Conservation (phyloP, 2,329 filamentous ascomycete genomes). For the Xylaria arbuscula region DNA sequence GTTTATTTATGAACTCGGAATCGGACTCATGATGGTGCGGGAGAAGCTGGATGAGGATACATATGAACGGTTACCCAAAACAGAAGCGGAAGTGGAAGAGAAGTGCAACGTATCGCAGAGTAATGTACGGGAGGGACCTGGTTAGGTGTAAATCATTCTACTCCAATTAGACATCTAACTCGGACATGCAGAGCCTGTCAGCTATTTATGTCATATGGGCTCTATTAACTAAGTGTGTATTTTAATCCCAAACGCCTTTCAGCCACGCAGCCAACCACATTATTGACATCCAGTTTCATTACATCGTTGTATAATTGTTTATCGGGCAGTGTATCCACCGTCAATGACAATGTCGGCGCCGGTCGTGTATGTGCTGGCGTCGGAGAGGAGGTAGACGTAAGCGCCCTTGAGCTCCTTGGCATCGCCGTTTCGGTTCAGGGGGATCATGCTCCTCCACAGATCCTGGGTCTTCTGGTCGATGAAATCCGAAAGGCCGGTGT, state of each 20-base stretch:
- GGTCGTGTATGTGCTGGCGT: conserved; percentile 80
- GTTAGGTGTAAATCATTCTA: conserved; percentile 12
- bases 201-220: conserved; percentile 9
- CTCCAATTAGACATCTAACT: conserved; percentile 18
- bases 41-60: background rate
- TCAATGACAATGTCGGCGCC: conserved; percentile 77
- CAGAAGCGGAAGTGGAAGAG: background rate
- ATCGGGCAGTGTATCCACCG: conserved; percentile 67
- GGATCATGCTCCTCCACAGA: conserved; percentile 51
- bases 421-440: conserved; percentile 65
- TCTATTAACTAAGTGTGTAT: background rate
- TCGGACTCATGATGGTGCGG: background rate
- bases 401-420: conserved; percentile 76
- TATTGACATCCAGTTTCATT: conserved; percentile 8
- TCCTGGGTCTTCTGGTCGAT: conserved; percentile 47
- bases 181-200: background rate
- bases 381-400: conserved; percentile 79
- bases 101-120: background rate
- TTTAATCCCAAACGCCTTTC: conserved; percentile 28
- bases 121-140: background rate
- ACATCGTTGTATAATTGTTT: conserved; percentile 31
- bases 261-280: conserved; percentile 1
- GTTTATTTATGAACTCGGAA: background rate
- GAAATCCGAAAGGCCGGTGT: conserved; percentile 58
- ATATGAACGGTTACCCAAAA: background rate